phyloP scores from a whole-genome alignment of 176 grass and related monocot species.

The Thalia dealbata region DNA sequence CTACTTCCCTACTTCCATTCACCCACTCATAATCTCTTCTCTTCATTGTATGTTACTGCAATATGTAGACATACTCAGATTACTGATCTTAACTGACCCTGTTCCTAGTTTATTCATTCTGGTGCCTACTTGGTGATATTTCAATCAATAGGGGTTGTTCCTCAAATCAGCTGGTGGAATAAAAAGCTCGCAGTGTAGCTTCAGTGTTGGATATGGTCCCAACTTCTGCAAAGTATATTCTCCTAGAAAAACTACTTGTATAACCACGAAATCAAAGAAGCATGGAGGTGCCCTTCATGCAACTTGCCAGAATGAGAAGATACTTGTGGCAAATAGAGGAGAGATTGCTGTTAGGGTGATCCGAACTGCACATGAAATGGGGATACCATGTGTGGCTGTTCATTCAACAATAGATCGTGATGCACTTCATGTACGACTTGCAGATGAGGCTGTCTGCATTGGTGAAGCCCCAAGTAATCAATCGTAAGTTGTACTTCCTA shows the following conservation, averaged over 20 bases:
- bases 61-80: no score
- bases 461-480: slow-evolving; percentile 48
- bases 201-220: slow-evolving; percentile 21
- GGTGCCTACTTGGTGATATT: background rate
- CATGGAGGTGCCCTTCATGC: slow-evolving; percentile 19
- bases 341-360: slow-evolving; percentile 52
- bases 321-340: slow-evolving; percentile 41
- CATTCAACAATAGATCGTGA: slow-evolving; percentile 45
- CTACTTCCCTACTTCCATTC: background rate
- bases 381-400: slow-evolving; percentile 38
- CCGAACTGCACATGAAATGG: slow-evolving; percentile 48
- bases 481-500: slow-evolving; percentile 30
- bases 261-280: slow-evolving; percentile 19
- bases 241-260: slow-evolving; percentile 4
- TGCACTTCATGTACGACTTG: slow-evolving; percentile 40
- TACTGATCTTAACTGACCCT: no score
- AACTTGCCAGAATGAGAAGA: slow-evolving; percentile 26
- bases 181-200: slow-evolving; percentile 32
- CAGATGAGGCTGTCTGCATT: slow-evolving; percentile 41
- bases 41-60: background rate
- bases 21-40: background rate
- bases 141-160: slow-evolving; percentile 21
- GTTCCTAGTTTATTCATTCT: no score
- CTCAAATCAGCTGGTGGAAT: slow-evolving; percentile 23
- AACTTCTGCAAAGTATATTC: slow-evolving; percentile 24